Conservation (phyloP, 768 basidiomycete genomes). For the Brasilioporus rufonigricans region DNA sequence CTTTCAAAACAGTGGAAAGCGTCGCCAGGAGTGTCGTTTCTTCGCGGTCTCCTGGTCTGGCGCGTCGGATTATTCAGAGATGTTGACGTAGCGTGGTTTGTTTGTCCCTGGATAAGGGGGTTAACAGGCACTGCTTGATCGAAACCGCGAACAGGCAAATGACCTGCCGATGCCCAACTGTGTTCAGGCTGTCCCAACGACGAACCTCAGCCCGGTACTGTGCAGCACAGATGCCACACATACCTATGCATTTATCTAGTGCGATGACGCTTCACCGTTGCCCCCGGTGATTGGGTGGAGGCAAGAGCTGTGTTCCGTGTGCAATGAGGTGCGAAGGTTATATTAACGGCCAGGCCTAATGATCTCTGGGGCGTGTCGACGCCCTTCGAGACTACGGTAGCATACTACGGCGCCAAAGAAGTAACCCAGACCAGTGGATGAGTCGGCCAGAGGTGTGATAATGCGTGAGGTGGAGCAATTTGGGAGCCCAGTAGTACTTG, state of each 20-base stretch:
- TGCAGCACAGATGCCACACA: conserved; percentile 1
- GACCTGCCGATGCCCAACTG: neutral
- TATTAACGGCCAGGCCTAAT: conserved; percentile 20
- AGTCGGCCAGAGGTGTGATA: conserved; percentile 10
- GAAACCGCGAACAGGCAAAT: conserved; percentile 8
- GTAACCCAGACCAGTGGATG: conserved; percentile 1
- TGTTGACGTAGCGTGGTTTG: conserved; percentile 24
- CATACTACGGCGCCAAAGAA: neutral
- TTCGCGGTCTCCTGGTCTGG: neutral
- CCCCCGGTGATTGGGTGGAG: conserved; percentile 26
- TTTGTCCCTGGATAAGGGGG: conserved; percentile 32
- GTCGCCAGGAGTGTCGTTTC: neutral
- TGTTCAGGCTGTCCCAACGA: neutral
- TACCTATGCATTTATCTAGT: conserved; percentile 7
- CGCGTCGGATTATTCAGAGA: conserved; percentile 13
- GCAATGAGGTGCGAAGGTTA: conserved; percentile 17
- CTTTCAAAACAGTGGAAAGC: conserved; percentile 9
- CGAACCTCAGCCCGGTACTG: conserved; percentile 2
- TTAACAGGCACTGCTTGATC: conserved; percentile 26
- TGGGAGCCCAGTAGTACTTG: neutral
- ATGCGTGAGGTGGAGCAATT: neutral
- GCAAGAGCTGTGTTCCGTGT: conserved; percentile 12
- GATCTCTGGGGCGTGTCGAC: conserved; percentile 8
- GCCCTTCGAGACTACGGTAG: neutral
- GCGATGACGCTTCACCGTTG: neutral